Conservation (phyloP, 2,329 filamentous ascomycete species). For the Tolypocladium tropicale region DNA sequence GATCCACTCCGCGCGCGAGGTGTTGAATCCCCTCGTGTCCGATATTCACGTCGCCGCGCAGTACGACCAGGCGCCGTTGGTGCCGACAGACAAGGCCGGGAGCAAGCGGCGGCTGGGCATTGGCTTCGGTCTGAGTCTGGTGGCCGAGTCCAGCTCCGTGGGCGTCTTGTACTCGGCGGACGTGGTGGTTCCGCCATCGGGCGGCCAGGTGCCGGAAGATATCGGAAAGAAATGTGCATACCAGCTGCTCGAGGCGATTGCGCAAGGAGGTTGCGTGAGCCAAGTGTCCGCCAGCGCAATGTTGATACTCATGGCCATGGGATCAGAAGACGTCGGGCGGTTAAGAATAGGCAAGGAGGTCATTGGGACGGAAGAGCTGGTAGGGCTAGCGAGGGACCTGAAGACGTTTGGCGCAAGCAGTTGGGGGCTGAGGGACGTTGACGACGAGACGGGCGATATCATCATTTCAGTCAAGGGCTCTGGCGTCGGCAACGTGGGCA, state of each 20-base stretch:
- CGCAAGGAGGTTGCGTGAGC: slow-evolving; percentile 72
- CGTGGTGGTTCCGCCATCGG: slow-evolving; percentile 60
- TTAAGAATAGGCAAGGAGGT: slow-evolving; percentile 73
- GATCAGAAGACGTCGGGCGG: slow-evolving; percentile 86
- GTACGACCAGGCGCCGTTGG: slow-evolving; percentile 57
- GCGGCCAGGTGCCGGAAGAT: slow-evolving; percentile 80
- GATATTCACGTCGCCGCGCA: slow-evolving; percentile 86
- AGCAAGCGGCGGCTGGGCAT: slow-evolving; percentile 63
- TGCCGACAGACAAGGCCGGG: slow-evolving; percentile 39
- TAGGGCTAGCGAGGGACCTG: slow-evolving; percentile 75
- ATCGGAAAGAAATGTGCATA: slow-evolving; percentile 81
- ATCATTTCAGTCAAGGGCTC: slow-evolving; percentile 85
- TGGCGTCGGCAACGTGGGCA: slow-evolving; percentile 88
- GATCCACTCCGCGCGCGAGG: slow-evolving; percentile 80
- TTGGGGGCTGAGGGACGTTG: slow-evolving; percentile 77
- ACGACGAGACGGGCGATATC: slow-evolving; percentile 59
- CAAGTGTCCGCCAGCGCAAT: slow-evolving; percentile 62
- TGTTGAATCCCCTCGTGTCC: slow-evolving; percentile 75
- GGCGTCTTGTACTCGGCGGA: slow-evolving; percentile 86
- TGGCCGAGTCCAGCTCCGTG: slow-evolving; percentile 77
- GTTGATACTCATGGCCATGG: slow-evolving; percentile 93
- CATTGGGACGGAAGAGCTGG: slow-evolving; percentile 67
- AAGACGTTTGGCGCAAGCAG: slow-evolving; percentile 81
- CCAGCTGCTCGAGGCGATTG: slow-evolving; percentile 76
- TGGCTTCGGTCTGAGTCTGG: slow-evolving; percentile 81